phyloP scores from a whole-genome alignment of 495 filamentous ascomycete species.

The Talaromyces thailandensis region DNA sequence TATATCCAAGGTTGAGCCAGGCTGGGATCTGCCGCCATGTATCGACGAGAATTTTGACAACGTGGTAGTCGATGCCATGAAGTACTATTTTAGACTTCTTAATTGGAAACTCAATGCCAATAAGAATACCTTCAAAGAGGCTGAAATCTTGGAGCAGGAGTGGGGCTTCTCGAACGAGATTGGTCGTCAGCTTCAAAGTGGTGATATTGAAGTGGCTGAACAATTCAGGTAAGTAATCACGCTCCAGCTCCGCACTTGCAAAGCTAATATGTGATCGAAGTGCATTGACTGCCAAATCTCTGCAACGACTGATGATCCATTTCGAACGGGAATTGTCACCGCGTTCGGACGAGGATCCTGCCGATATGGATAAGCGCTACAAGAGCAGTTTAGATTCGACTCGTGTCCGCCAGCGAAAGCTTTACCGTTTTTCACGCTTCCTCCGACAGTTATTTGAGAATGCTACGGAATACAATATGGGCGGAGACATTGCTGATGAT shows the following conservation, averaged over 20 bases:
- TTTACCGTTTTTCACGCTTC: conserved; percentile 78
- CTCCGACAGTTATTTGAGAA: conserved; percentile 92
- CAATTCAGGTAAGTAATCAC: conserved; percentile 62
- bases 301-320: conserved; percentile 76
- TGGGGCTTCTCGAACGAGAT: conserved; percentile 95
- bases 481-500: conserved; percentile 53
- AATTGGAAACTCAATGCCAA: conserved; percentile 96
- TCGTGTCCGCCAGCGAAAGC: conserved; percentile 83
- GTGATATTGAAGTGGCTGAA: conserved; percentile 96
- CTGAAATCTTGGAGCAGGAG: conserved; percentile 92
- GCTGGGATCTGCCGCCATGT: conserved; percentile 92
- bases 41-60: conserved; percentile 94
- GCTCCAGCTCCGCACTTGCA: not conserved
- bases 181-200: conserved; percentile 76
- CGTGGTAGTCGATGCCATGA: conserved; percentile 91
- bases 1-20: conserved; percentile 77
- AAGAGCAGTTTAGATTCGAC: conserved; percentile 93
- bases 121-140: conserved; percentile 98
- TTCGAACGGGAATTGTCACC: conserved; percentile 87
- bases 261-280: conserved; percentile 28
- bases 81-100: conserved; percentile 94
- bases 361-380: conserved; percentile 93
- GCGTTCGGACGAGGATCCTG: conserved; percentile 68
- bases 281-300: conserved; percentile 81
- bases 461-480: conserved; percentile 81